These are phyloP conservation scores for Scheffersomyces quercinus DNA, from an alignment of 1,139 yeast species.

Conservation along the genomic window DNA sequence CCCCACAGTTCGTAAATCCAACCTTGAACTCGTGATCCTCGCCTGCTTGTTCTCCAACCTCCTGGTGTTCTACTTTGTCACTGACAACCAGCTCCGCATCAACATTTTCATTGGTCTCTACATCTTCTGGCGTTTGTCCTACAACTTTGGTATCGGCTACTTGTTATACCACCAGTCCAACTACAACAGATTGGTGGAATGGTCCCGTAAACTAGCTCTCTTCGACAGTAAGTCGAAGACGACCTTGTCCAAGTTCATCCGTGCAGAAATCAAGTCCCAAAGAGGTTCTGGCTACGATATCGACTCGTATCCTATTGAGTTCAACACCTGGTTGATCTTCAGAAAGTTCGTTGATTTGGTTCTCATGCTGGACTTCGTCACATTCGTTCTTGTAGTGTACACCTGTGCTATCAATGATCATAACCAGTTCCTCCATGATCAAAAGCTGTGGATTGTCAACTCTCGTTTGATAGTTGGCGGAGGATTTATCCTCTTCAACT, in stretches of 20 bases:
- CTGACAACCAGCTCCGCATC: slow-evolving; percentile 33
- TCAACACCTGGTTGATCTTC: slow-evolving; percentile 81
- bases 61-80: slow-evolving; percentile 44
- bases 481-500: slow-evolving; percentile 63
- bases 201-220: slow-evolving; percentile 50
- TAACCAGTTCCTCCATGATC: slow-evolving; percentile 39
- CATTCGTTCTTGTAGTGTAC: slow-evolving; percentile 69
- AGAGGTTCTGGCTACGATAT: slow-evolving; percentile 57
- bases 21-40: slow-evolving; percentile 63
- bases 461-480: slow-evolving; percentile 45
- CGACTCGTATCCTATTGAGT: slow-evolving; percentile 63
- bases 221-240: slow-evolving; percentile 30
- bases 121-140: slow-evolving; percentile 74
- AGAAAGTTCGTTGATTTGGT: slow-evolving; percentile 81
- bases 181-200: slow-evolving; percentile 52
- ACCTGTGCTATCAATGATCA: slow-evolving; percentile 49
- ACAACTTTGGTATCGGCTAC: slow-evolving; percentile 80
- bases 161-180: slow-evolving; percentile 70
- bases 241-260: slow-evolving; percentile 43
- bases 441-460: slow-evolving; percentile 36
- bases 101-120: slow-evolving; percentile 55
- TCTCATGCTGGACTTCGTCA: slow-evolving; percentile 82
- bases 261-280: slow-evolving; percentile 53
- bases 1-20: slow-evolving; percentile 70
- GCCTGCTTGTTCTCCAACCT: slow-evolving; percentile 52